Conservation (phyloP, 805 yeast genomes). For the Debaryomyces castellii region DNA sequence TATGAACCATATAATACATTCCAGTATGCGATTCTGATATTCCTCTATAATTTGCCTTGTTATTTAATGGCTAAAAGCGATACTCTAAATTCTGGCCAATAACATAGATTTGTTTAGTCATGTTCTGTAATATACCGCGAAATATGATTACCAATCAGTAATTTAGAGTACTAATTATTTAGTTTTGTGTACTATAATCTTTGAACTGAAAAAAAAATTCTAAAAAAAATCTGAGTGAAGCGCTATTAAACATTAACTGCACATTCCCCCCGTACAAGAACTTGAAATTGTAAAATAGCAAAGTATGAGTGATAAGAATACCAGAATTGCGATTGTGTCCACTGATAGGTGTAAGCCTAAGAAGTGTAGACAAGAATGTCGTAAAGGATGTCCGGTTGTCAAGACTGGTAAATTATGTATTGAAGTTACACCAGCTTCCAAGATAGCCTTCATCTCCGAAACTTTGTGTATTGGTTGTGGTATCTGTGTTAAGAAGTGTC, state of each 20-base stretch:
- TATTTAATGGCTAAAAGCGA: too few relatives aligned
- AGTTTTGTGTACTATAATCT: background rate
- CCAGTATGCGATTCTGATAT: too few relatives aligned
- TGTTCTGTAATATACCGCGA: slow-evolving; percentile 15
- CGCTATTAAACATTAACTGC: background rate
- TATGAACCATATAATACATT: too few relatives aligned
- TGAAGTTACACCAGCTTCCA: slow-evolving; percentile 87
- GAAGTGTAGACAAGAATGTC: slow-evolving; percentile 98
- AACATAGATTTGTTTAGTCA: slow-evolving; percentile 18
- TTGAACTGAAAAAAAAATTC: slow-evolving; percentile 1
- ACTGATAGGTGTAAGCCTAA: slow-evolving; percentile 96
- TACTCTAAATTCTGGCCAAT: slow-evolving; percentile 19
- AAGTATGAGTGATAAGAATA: slow-evolving; percentile 38
- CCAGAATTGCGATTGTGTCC: slow-evolving; percentile 95
- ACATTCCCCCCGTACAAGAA: slow-evolving; percentile 3
- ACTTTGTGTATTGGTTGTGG: slow-evolving; percentile 98
- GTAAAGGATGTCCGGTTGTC: slow-evolving; percentile 95
- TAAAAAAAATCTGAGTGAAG: background rate
- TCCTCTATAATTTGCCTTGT: too few relatives aligned
- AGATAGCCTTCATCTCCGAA: slow-evolving; percentile 94
- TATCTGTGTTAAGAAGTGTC: slow-evolving; percentile 98
- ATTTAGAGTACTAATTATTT: background rate
- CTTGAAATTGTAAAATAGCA: background rate
- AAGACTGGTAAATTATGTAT: slow-evolving; percentile 97
- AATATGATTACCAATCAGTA: background rate